Evolutionary conservation across 1,139 yeast genomes (phyloP), one percentile per base, ranked within the genome.

Genomic region (Blastobotrys capitulatus): DNA sequence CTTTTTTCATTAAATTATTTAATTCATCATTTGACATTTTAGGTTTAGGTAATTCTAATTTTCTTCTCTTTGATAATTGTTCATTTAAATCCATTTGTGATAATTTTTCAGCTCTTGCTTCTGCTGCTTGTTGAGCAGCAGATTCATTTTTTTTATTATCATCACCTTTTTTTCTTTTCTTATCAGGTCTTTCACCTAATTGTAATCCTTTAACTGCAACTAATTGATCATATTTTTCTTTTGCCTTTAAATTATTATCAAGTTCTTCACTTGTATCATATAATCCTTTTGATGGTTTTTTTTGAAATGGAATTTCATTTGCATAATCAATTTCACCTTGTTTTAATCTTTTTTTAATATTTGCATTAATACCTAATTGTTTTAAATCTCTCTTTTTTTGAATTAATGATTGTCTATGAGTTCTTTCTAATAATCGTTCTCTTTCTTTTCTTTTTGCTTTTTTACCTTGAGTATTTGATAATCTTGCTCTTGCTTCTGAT

Each of bases 381-480:
- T 87, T 86, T 61, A 89, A 71, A 58, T 89, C 97, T 54, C 97
- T 72, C 54, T 96, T 74, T 59, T 84, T 86, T 59, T 89, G 96
- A 15, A 90, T 64, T 51, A 83, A 69, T 0, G 96, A 88, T 19
- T 88, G 73, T 39, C 95, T 70, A 59, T 80, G 78, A 51, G 86
- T 82, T 61, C 85, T 90, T 46, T 82, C 86, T 29, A 81, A 63
- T 78, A 88, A 77, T 49, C 94, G 73, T 61, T 92, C 98, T 50
- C 98, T 74, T 2, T 86, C 88, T 63, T 90, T 87, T 53, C 98
- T 70, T 54, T 89, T 86, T 0, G 97, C 97, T 67, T 92, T 92
- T 60, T 90, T 89, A 54, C 98, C 98, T 64, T 86, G 92, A 0
- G 97, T 90, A 60, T 88, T 90, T 9, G 96, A 88, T 56, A 92